Base-by-base conservation (phyloP, 139 green algal species). In the Chlamydomonas sp. region DNA sequence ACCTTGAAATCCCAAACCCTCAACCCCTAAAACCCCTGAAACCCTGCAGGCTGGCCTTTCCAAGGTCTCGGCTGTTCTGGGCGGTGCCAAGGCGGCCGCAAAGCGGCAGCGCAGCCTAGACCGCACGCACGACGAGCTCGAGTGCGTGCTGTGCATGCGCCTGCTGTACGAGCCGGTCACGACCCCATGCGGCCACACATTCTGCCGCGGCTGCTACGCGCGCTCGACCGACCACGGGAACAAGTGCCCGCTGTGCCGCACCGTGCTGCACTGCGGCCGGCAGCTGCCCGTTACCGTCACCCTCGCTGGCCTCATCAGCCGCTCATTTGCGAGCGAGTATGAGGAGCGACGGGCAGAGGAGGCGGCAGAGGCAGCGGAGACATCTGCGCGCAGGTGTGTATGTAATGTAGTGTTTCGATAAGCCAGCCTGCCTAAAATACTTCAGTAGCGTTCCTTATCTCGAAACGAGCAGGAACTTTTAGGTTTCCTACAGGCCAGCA, bases 81-180 rank as follows among this genome's bases (percentile, higher is more conserved):
- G n/a, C n/a, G n/a, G n/a, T n/a, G n/a, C n/a, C n/a, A n/a, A n/a
- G n/a, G n/a, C n/a, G n/a, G n/a, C n/a, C n/a, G n/a, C n/a, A n/a
- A n/a, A n/a, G n/a, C n/a, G 73, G 73, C 30, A 74, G 67, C 75
- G 75, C 13, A 50, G 68, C 37, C 47, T 60, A 2, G 28, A n/a
- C 2, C 16, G 48, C 28, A 66, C 75, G 8, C 4, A 5, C 0
- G 88, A 96, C 39, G 91, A 96, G 48, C 67, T 81, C 37, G 90
- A 96, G 35, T 97, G 92, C 83, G 72, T 62, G 6, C 74, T 97
- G 67, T 97, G 92, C 79, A 50, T 90, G 50, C 89, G 92, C 78
- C 77, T 97, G 70, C 81, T 97, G 34, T 95, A 77, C 49, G 84
- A 96, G 59, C 92, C 92, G 0, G 88, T 95, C 30, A 96, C 91